A percentile compares a stretch with the other conserved stretches of the same genome.
Evolutionary conservation across 163 green algal species (phyloP).

Genomic region (Coccomyxa subellipsoidea): DNA sequence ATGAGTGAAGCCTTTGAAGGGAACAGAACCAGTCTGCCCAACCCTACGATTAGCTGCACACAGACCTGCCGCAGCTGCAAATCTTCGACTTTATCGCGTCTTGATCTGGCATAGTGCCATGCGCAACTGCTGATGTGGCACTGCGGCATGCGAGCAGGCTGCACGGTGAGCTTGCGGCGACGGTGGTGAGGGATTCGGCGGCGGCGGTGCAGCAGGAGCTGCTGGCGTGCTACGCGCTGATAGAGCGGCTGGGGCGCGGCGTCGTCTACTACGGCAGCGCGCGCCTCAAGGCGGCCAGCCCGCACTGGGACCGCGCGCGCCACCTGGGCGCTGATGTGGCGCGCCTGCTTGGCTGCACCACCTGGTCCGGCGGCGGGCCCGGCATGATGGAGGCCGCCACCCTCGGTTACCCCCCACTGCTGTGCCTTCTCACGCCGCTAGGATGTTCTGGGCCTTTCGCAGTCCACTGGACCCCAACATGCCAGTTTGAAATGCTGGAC

Average conservation of each 20-base stretch:
- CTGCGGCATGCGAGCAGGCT: no score
- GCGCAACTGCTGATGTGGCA: no score
- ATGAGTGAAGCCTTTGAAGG: no score
- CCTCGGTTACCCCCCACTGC: neutral
- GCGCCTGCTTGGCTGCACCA: constrained; percentile 56
- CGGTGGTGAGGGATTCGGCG: constrained; percentile 52
- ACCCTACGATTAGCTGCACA: no score
- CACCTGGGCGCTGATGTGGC: constrained; percentile 47
- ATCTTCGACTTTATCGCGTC: no score
- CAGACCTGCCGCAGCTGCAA: no score
- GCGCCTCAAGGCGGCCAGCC: constrained; percentile 37
- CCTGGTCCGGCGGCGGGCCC: constrained; percentile 65
- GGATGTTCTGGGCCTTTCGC: no score
- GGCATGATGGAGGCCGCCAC: constrained; percentile 67
- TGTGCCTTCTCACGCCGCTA: neutral
- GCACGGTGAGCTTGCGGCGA: constrained; percentile 55
- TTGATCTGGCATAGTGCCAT: no score
- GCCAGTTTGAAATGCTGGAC: no score
- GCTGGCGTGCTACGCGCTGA: constrained; percentile 63
- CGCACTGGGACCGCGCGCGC: constrained; percentile 40
- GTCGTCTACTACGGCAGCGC: constrained; percentile 74
- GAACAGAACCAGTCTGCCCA: no score
- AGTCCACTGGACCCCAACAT: no score
- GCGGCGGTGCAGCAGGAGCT: constrained; percentile 65
- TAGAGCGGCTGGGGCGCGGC: constrained; percentile 57